These are phyloP conservation scores for Globisporangium sylvaticum DNA, from an alignment of 352 stramenopile species.

Conservation along the genomic window DNA sequence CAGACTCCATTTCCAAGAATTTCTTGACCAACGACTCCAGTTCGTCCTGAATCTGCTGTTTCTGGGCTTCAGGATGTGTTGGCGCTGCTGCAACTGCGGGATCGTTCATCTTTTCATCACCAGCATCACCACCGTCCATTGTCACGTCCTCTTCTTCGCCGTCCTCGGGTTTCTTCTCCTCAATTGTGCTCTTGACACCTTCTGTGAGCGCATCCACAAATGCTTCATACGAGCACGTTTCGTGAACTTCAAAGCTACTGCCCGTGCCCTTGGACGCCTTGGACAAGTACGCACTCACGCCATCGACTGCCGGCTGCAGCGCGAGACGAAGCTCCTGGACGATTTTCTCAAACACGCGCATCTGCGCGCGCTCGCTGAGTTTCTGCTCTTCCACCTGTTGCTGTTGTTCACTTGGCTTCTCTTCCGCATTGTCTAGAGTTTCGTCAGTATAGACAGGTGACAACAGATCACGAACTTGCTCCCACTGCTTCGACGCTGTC, in stretches of 20 bases:
- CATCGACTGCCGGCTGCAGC: conserved; percentile 22
- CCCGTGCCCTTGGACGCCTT: conserved; percentile 12
- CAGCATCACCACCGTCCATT: conserved; percentile 6
- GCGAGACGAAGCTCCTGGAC: conserved; percentile 34
- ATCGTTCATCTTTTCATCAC: background rate
- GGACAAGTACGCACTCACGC: conserved; percentile 26
- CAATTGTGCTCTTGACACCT: conserved; percentile 29
- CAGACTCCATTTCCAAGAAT: background rate
- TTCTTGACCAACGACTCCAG: conserved; percentile 12
- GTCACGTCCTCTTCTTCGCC: conserved; percentile 42
- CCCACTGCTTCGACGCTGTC: conserved; percentile 6
- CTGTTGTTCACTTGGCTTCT: background rate
- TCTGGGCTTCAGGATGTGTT: conserved; percentile 8
- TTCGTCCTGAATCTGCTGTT: conserved; percentile 24
- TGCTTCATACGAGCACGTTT: conserved; percentile 32
- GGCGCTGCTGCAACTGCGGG: background rate
- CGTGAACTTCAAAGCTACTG: conserved; percentile 22
- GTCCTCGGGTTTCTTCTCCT: conserved; percentile 56
- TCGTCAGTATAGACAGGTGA: background rate
- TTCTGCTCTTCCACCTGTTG: conserved; percentile 1
- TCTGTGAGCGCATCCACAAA: conserved; percentile 33
- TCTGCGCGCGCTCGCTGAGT: conserved; percentile 43
- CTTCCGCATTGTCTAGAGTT: background rate
- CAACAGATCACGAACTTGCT: background rate
- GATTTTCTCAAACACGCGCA: conserved; percentile 53